Percentiles rank a stretch among this genome's conserved stretches.
Conservation (phyloP, 129 eudicot genomes). For the carrot (Daucus carota) region DNA sequence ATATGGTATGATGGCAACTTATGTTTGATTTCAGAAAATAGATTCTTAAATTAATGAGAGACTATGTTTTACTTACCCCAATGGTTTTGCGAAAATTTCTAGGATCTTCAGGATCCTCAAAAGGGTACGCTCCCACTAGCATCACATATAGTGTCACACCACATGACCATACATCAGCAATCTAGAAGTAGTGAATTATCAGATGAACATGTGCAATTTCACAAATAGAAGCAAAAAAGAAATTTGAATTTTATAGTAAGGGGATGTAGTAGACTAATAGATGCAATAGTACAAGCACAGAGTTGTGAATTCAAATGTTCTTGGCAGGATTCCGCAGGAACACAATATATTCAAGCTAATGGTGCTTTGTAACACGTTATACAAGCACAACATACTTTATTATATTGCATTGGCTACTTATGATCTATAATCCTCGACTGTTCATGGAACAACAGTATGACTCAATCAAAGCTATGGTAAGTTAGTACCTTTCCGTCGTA, state of each 20-base stretch:
- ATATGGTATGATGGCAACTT: neutral
- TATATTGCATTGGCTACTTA: no score
- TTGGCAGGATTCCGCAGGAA: no score
- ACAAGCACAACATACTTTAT: neutral
- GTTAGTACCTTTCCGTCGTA: conserved; percentile 79
- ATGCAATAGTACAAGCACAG: neutral
- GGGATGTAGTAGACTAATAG: neutral
- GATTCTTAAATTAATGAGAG: neutral
- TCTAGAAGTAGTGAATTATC: conserved; percentile 16
- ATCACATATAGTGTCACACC: conserved; percentile 65
- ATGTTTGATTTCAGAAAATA: neutral
- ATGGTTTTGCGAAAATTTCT: conserved; percentile 56
- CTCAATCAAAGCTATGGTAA: neutral
- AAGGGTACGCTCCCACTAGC: conserved; percentile 67
- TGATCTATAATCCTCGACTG: no score
- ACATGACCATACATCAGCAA: conserved; percentile 74
- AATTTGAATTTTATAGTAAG: neutral
- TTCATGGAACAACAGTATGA: no score
- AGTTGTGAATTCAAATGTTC: no score
- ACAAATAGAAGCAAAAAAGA: neutral
- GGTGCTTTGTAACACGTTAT: neutral
- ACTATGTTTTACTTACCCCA: conserved; percentile 40
- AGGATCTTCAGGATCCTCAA: no score
- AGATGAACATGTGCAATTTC: neutral
- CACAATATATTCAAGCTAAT: neutral